Evolutionary conservation across 148 eudicot genomes (phyloP), one percentile per base, ranked within the genome.

Genomic region (Diospyros kaki): DNA sequence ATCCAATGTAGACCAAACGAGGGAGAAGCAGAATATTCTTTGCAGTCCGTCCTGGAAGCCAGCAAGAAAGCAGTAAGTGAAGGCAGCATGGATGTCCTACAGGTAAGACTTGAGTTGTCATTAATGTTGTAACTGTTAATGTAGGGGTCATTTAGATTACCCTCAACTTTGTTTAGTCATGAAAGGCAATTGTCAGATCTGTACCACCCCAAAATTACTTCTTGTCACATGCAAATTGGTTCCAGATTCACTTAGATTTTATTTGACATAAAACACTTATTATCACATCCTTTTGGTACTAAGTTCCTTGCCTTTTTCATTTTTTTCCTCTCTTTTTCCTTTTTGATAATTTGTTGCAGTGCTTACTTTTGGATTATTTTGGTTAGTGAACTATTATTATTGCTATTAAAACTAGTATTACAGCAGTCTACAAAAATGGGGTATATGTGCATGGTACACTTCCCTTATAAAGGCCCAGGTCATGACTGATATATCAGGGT

Each of bases 1-100:
- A 77, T 88, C 73, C 91, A 91, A 69, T 70, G 6, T 72, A 84
- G 83, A 78, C 85, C 84, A 61, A 89, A 84, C 77, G 93, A 91
- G 48, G 81, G 83, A 45, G 89, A 81, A 81, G 94, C 81, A 76
- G 92, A 84, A 75, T 77, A 75, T 82, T 68, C 85, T 64, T 82
- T 91, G 81, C 87, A 85, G 85, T 76, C 79, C 78, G 85, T 79
- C n/a, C 80, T 94, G 59, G 97, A 90, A 74, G 87, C 90, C 74
- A 89, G 97, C 85, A 95, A 87, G 78, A 90, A 83, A 79, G 81
- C 92, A 53, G 91, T 92, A 50, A 89, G 90, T 52, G 93, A 92
- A 83, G 97, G 96, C 81, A 86, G 94, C 82, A 87, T 89, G 93
- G 89, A 85, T 77, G 81, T 87, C 74, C 84, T 92, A 83, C 85